Evolutionary conservation across 768 basidiomycete species (phyloP).

Genomic region (Cystofilobasidium macerans): DNA sequence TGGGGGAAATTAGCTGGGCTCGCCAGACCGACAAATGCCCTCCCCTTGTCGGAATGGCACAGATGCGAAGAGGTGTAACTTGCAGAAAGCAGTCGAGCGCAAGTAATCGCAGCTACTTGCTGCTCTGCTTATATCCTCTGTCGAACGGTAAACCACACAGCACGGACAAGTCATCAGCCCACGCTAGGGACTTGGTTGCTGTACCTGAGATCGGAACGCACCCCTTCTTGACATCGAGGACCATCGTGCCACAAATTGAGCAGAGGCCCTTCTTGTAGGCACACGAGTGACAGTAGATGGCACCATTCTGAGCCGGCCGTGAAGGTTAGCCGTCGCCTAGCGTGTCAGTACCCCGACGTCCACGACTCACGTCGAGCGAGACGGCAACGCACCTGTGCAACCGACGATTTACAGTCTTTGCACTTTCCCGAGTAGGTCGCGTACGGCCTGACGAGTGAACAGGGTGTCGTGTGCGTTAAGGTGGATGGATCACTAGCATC

Average conservation of each 20-base stretch:
- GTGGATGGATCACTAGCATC: constrained; percentile 30
- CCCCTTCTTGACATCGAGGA: constrained; percentile 23
- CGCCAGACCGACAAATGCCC: too few relatives aligned
- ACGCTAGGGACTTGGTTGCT: too few relatives aligned
- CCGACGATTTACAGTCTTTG: constrained; percentile 35
- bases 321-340: not conserved
- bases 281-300: constrained; percentile 34
- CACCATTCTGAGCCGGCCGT: constrained; percentile 31
- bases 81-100: too few relatives aligned
- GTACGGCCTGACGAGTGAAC: constrained; percentile 7
- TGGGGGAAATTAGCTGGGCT: too few relatives aligned
- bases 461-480: too few relatives aligned
- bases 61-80: too few relatives aligned
- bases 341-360: too few relatives aligned
- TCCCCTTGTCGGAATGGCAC: too few relatives aligned
- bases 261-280: constrained; percentile 31
- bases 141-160: not conserved
- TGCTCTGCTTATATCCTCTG: constrained; percentile 11
- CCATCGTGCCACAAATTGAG: constrained; percentile 37
- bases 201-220: not conserved
- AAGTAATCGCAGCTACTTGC: too few relatives aligned
- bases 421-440: constrained; percentile 35
- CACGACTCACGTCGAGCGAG: too few relatives aligned
- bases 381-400: constrained; percentile 22
- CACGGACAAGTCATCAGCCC: not conserved